Conservation (phyloP, 2,329 filamentous ascomycete species). For the Herpotrichia juniperi region DNA sequence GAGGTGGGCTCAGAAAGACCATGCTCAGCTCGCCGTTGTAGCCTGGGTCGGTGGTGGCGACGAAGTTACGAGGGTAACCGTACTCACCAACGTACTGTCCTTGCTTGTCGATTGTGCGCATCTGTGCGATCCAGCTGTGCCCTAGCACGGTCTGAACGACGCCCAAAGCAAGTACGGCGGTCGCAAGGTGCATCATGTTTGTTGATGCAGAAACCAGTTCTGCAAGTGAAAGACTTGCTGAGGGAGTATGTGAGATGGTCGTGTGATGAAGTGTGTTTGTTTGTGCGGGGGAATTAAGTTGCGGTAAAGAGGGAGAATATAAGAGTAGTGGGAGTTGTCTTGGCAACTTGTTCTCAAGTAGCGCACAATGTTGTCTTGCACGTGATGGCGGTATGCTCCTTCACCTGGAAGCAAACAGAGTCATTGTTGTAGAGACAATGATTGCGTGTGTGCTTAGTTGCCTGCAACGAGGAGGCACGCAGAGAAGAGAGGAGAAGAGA, state of each 20-base stretch:
- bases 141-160: conserved; percentile 26
- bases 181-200: neutral
- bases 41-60: conserved; percentile 60
- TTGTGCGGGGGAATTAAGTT: neutral
- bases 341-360: conserved; percentile 18
- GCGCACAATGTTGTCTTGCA: conserved; percentile 25
- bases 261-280: conserved; percentile 2
- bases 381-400: conserved; percentile 25
- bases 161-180: conserved; percentile 23
- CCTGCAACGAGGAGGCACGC: conserved; percentile 18
- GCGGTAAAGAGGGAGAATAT: conserved; percentile 6
- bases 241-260: neutral
- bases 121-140: conserved; percentile 85
- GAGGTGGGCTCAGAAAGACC: conserved; percentile 58
- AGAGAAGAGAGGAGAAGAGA: no score
- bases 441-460: conserved; percentile 17
- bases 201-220: neutral
- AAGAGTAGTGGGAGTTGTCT: conserved; percentile 12
- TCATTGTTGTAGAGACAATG: conserved; percentile 32
- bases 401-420: conserved; percentile 33
- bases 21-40: conserved; percentile 70
- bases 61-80: conserved; percentile 78
- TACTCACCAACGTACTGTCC: conserved; percentile 73
- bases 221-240: neutral
- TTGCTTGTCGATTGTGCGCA: conserved; percentile 72